These are phyloP conservation scores for Amanita muscaria DNA, from an alignment of 768 basidiomycete genomes.

Conservation along the genomic window DNA sequence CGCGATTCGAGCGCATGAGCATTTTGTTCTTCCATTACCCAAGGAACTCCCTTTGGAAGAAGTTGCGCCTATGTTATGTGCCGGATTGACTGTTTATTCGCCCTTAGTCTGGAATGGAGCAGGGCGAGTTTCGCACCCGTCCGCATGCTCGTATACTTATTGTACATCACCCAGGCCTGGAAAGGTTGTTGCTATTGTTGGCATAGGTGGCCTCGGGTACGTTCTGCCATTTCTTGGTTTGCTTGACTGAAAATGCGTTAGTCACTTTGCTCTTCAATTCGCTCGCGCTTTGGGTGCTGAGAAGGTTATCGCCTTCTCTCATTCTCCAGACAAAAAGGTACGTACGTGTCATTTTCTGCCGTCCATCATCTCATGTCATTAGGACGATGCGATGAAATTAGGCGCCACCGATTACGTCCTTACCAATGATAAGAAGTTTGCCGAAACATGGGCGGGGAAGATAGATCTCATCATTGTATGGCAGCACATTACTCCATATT, in stretches of 20 bases:
- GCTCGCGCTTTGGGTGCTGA: slow-evolving; percentile 45
- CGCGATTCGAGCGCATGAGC: slow-evolving; percentile 36
- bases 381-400: slow-evolving; percentile 46
- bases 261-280: slow-evolving; percentile 27
- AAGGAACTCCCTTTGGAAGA: slow-evolving; percentile 39
- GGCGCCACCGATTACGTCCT: slow-evolving; percentile 47
- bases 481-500: slow-evolving; percentile 5
- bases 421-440: slow-evolving; percentile 35
- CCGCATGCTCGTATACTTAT: background rate
- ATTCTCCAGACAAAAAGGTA: slow-evolving; percentile 38
- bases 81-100: slow-evolving; percentile 54
- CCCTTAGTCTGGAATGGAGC: slow-evolving; percentile 45
- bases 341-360: background rate
- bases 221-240: background rate
- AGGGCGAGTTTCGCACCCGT: slow-evolving; percentile 16
- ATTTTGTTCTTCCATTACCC: slow-evolving; percentile 54
- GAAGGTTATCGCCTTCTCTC: slow-evolving; percentile 47
- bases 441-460: slow-evolving; percentile 25
- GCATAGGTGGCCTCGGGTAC: slow-evolving; percentile 52
- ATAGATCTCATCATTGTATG: slow-evolving; percentile 45
- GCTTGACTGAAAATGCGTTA: slow-evolving; percentile 1
- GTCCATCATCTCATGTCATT: background rate
- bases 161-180: slow-evolving; percentile 37
- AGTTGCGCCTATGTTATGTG: slow-evolving; percentile 59
- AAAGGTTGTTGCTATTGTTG: slow-evolving; percentile 57